phyloP scores from a whole-genome alignment of 208 protist genomes.

The Acanthamoeba royreba region DNA sequence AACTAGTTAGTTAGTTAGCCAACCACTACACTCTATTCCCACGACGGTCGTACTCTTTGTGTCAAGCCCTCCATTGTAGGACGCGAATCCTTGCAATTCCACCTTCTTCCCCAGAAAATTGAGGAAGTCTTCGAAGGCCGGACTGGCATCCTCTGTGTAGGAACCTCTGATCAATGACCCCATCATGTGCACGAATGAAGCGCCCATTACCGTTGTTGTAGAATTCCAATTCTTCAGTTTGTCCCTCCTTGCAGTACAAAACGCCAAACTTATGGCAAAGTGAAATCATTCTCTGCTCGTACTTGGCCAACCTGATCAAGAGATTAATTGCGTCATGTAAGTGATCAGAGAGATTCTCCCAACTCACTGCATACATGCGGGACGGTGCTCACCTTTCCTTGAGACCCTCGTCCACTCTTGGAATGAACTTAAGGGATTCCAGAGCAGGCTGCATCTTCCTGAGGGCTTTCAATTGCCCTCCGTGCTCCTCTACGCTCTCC shows the following conservation, averaged over 20 bases:
- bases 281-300: conserved; percentile 11
- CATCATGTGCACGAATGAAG: too few species aligned
- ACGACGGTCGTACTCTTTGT: conserved; percentile 51
- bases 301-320: not conserved
- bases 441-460: not conserved
- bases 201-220: conserved; percentile 60
- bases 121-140: conserved; percentile 54
- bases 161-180: too few species aligned
- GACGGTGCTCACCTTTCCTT: not conserved
- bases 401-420: not conserved
- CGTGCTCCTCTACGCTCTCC: not conserved
- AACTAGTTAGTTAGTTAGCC: not conserved
- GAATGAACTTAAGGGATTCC: not conserved
- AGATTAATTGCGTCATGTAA: too few species aligned
- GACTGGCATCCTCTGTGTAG: too few species aligned
- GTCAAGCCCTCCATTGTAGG: conserved; percentile 58
- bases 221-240: not conserved
- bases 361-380: too few species aligned
- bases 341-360: too few species aligned
- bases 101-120: conserved; percentile 46
- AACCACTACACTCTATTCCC: too few species aligned
- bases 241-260: conserved; percentile 12
- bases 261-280: conserved; percentile 45
- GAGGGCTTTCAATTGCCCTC: not conserved
- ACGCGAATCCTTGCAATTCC: conserved; percentile 39